Evolutionary conservation across 352 stramenopile species (phyloP).

Genomic region (Phytopythium aichiense): DNA sequence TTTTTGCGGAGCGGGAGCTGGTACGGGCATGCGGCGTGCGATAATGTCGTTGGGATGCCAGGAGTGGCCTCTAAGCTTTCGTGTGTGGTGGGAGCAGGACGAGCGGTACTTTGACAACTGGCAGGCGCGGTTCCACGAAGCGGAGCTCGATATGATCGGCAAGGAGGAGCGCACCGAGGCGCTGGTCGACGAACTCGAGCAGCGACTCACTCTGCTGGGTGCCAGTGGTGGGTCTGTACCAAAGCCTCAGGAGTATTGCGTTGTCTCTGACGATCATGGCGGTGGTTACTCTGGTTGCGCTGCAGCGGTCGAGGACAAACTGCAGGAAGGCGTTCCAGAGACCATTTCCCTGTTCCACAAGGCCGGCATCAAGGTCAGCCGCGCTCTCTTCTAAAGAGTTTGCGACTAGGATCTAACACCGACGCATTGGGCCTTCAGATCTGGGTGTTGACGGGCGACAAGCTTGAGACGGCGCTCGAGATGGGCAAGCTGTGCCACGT

Average conservation of each 20-base stretch:
- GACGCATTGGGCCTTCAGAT: constrained; percentile 36
- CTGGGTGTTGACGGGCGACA: constrained; percentile 95
- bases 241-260: not conserved
- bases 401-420: not conserved
- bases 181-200: constrained; percentile 79
- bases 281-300: not conserved
- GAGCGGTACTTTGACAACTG: constrained; percentile 66
- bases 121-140: constrained; percentile 60
- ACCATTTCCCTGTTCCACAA: constrained; percentile 88
- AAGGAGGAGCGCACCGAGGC: constrained; percentile 59
- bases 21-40: constrained; percentile 20
- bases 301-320: constrained; percentile 95
- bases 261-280: not conserved
- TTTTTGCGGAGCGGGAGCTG: constrained; percentile 73
- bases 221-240: constrained; percentile 51
- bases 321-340: constrained; percentile 96
- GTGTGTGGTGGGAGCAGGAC: constrained; percentile 24
- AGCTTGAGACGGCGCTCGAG: constrained; percentile 98
- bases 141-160: constrained; percentile 62
- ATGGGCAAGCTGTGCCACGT: constrained; percentile 93
- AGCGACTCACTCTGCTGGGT: constrained; percentile 78
- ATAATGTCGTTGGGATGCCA: not conserved
- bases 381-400: not conserved
- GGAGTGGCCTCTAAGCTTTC: not conserved
- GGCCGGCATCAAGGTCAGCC: constrained; percentile 94